Conservation (phyloP, 768 basidiomycete species). For the Psilocybe subaeruginosa region DNA sequence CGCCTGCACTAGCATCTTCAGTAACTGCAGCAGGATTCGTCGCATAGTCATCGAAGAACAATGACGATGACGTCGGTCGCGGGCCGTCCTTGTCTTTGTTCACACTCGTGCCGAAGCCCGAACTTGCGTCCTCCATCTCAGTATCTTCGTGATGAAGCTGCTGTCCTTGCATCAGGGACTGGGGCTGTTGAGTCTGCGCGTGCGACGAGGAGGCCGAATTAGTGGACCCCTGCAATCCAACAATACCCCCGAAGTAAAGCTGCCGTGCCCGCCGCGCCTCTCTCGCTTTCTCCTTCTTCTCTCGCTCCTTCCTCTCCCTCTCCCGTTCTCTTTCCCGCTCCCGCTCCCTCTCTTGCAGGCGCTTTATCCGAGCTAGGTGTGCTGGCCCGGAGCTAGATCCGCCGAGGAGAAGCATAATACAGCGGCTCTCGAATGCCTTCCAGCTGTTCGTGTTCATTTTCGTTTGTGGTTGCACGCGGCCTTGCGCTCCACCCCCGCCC, state of each 20-base stretch:
- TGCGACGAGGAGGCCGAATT: not conserved
- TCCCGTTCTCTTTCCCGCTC: conserved; percentile 20
- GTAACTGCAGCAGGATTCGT: not conserved
- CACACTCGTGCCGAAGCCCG: not conserved
- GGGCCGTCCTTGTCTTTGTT: not conserved
- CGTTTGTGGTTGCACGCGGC: not conserved
- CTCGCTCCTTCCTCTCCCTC: conserved; percentile 18
- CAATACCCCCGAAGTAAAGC: conserved; percentile 23
- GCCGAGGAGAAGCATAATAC: not conserved
- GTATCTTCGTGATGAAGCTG: not conserved
- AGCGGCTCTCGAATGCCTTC: not conserved
- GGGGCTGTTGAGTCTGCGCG: not conserved
- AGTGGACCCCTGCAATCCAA: conserved; percentile 7
- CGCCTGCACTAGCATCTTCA: not conserved
- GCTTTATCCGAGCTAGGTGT: not conserved
- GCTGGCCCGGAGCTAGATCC: not conserved
- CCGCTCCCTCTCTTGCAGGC: conserved; percentile 7
- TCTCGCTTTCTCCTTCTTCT: conserved; percentile 20
- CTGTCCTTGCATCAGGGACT: no score
- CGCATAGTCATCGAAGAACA: not conserved
- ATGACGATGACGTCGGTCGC: not conserved
- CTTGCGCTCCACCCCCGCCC: not conserved
- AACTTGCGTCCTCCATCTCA: conserved; percentile 14
- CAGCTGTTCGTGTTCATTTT: not conserved
- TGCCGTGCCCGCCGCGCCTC: conserved; percentile 24